Conservation (phyloP, 352 stramenopile species). For the Phytophthora multivora region DNA sequence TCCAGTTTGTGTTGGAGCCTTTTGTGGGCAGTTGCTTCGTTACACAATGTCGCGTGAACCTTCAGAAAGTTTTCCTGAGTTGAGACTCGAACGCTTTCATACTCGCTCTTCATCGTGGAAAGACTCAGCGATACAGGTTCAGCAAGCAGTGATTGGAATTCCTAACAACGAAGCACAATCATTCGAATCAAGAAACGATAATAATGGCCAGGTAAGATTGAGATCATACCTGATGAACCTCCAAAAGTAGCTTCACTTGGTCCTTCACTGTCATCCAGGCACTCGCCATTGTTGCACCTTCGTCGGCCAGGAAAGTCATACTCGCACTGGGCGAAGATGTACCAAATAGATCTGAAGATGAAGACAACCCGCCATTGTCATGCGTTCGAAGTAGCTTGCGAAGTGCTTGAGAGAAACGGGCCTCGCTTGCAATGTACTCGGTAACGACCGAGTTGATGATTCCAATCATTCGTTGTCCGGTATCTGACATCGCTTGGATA, state of each 20-base stretch:
- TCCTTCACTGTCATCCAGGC: conserved; percentile 67
- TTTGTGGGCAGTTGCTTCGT: conserved; percentile 44
- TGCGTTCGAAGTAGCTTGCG: conserved; percentile 63
- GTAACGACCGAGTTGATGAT: conserved; percentile 55
- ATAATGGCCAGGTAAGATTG: neutral
- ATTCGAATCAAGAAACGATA: neutral
- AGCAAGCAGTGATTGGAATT: conserved; percentile 77
- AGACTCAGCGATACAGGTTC: conserved; percentile 78
- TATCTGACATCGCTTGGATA: conserved; percentile 72
- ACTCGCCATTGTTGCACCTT: conserved; percentile 58
- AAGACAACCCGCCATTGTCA: conserved; percentile 34
- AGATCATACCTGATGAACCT: conserved; percentile 59
- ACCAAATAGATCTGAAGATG: conserved; percentile 49
- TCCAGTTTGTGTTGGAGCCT: conserved; percentile 76
- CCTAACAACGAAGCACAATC: conserved; percentile 31
- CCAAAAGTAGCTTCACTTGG: conserved; percentile 60
- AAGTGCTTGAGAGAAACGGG: conserved; percentile 54
- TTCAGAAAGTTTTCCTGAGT: conserved; percentile 75
- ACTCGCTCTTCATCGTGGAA: conserved; percentile 81
- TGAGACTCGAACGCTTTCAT: conserved; percentile 56
- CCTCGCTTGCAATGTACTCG: conserved; percentile 66
- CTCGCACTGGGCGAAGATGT: conserved; percentile 30
- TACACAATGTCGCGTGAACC: conserved; percentile 47
- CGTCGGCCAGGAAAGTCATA: conserved; percentile 39
- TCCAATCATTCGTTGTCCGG: conserved; percentile 60